These are phyloP conservation scores for Solanum etuberosum DNA, from an alignment of 257 asterid species.

Conservation along the genomic window DNA sequence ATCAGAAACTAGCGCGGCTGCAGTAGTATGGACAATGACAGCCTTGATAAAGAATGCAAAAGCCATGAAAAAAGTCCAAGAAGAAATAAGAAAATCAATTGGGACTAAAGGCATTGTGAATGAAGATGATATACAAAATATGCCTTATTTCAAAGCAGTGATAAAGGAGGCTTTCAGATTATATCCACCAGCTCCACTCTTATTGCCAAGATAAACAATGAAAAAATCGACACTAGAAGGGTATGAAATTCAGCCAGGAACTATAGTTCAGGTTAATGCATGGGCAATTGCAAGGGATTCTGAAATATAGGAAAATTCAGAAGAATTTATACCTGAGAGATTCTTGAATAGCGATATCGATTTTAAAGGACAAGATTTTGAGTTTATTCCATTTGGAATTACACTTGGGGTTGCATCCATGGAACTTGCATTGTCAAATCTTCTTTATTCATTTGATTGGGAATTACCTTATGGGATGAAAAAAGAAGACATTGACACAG, in stretches of 20 bases:
- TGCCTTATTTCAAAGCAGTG: not conserved
- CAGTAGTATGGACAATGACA: not conserved
- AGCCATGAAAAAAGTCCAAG: not conserved
- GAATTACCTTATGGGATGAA: not conserved
- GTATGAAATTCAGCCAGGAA: not conserved
- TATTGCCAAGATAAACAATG: not conserved
- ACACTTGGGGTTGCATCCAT: not conserved
- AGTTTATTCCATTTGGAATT: not conserved
- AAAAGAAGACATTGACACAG: not conserved
- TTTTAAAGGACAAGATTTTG: not conserved
- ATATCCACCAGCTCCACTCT: not conserved
- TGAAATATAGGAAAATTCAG: not conserved
- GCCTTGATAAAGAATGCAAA: not conserved
- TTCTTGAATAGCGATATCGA: not conserved
- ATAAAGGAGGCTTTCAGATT: not conserved
- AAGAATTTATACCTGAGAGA: not conserved
- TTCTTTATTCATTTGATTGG: not conserved
- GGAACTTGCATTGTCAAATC: not conserved
- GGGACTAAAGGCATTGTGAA: not conserved
- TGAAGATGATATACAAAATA: not conserved
- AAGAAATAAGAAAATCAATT: not conserved
- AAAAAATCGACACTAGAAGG: not conserved
- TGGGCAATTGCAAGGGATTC: not conserved
- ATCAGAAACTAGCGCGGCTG: not conserved
- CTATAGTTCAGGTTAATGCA: not conserved